Conservation (phyloP, 2,329 filamentous ascomycete genomes). For the Geosmithia putterillii region DNA sequence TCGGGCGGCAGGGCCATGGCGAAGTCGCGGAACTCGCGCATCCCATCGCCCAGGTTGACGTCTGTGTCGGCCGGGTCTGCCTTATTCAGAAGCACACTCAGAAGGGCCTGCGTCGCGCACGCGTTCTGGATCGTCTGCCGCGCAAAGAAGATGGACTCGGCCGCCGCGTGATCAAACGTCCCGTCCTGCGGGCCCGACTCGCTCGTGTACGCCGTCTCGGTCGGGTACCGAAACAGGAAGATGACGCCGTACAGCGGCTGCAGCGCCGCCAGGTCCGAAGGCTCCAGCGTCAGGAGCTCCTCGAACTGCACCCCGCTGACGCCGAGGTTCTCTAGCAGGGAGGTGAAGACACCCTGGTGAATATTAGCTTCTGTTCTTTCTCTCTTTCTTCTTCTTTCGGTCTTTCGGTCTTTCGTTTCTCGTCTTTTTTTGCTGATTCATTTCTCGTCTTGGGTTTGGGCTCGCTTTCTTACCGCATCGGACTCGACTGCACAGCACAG, state of each 20-base stretch:
- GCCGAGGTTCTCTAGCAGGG: constrained; percentile 80
- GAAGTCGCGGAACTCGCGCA: constrained; percentile 78
- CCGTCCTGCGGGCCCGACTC: constrained; percentile 59
- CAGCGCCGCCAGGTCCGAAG: constrained; percentile 56
- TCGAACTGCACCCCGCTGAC: constrained; percentile 94
- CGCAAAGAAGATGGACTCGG: constrained; percentile 82
- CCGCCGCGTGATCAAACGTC: constrained; percentile 61
- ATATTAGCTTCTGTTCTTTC: constrained; percentile 1
- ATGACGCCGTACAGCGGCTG: constrained; percentile 88
- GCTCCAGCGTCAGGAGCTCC: constrained; percentile 82
- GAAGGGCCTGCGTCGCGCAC: constrained; percentile 88
- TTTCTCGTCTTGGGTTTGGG: neutral
- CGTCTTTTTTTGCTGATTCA: neutral
- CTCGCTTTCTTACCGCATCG: constrained; percentile 59
- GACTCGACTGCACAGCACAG: constrained; percentile 56
- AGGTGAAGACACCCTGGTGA: constrained; percentile 82
- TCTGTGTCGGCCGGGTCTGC: constrained; percentile 25
- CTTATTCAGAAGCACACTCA: constrained; percentile 87
- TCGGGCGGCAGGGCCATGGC: constrained; percentile 72
- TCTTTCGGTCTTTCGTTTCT: neutral
- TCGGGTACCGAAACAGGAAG: constrained; percentile 96
- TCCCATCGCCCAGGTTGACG: constrained; percentile 59
- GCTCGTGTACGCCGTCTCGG: constrained; percentile 47
- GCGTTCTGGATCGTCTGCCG: constrained; percentile 97
- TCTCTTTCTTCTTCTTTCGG: neutral